phyloP scores from a whole-genome alignment of 2,329 filamentous ascomycete genomes.

The Verticillium nonalfalfae region DNA sequence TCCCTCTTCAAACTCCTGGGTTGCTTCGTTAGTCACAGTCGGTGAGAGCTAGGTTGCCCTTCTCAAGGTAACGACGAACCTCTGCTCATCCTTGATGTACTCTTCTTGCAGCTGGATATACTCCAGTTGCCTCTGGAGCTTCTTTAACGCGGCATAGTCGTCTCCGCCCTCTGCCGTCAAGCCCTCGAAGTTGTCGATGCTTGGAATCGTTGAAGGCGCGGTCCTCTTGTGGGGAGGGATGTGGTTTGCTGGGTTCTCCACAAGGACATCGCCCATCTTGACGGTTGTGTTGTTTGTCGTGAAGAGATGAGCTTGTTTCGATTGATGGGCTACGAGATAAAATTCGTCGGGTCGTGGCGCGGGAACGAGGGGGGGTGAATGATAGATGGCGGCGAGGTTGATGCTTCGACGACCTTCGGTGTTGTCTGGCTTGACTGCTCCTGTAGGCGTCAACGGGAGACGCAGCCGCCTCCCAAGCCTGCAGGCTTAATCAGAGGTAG shows the following conservation, averaged over 20 bases:
- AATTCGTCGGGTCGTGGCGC: not conserved
- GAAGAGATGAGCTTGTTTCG: not conserved
- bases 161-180: slow-evolving; percentile 75
- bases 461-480: not conserved
- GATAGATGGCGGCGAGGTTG: slow-evolving; percentile 2
- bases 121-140: slow-evolving; percentile 93
- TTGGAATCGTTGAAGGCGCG: slow-evolving; percentile 73
- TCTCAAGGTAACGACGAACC: slow-evolving; percentile 37
- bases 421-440: not conserved
- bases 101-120: slow-evolving; percentile 97
- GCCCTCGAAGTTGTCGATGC: slow-evolving; percentile 85
- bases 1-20: slow-evolving; percentile 88
- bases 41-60: not conserved
- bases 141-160: slow-evolving; percentile 93
- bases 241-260: slow-evolving; percentile 73
- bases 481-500: not conserved
- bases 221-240: slow-evolving; percentile 76
- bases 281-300: slow-evolving; percentile 2
- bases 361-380: not conserved
- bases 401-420: not conserved
- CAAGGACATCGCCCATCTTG: slow-evolving; percentile 78
- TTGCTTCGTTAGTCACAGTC: slow-evolving; percentile 11
- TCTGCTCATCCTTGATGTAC: slow-evolving; percentile 99
- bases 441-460: not conserved
- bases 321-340: not conserved